These are phyloP conservation scores for Hansenula lynferdii DNA, from an alignment of 1,139 yeast genomes.

Conservation along the genomic window DNA sequence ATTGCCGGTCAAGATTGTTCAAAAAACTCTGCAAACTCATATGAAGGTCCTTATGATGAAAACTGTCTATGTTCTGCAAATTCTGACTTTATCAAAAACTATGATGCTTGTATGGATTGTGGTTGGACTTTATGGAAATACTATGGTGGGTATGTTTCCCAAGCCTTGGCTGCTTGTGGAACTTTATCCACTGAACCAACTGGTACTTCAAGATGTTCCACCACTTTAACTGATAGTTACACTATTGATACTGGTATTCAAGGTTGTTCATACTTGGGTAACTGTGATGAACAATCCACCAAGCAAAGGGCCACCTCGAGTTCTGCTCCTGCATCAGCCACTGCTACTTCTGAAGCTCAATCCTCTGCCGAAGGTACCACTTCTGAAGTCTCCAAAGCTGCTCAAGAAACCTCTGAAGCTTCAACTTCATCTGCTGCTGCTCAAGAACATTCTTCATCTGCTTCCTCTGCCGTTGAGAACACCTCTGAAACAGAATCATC, in stretches of 20 bases:
- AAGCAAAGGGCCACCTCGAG: conserved; percentile 6
- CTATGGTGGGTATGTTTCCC: conserved; percentile 21
- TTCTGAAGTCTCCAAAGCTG: neutral
- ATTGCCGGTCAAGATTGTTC: conserved; percentile 11
- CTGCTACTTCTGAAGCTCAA: conserved; percentile 1
- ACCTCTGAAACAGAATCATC: neutral
- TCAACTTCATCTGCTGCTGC: neutral
- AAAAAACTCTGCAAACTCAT: conserved; percentile 10
- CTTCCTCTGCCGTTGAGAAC: conserved; percentile 1
- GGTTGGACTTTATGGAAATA: conserved; percentile 29
- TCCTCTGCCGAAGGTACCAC: neutral
- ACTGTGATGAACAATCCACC: conserved; percentile 5
- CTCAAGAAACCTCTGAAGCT: neutral
- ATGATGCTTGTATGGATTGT: conserved; percentile 25
- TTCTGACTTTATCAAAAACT: conserved; percentile 18
- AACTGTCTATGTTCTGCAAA: conserved; percentile 22
- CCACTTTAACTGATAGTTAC: conserved; percentile 17
- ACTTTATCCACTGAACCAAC: conserved; percentile 23
- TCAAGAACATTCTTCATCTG: neutral
- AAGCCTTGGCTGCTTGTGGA: conserved; percentile 23
- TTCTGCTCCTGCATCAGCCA: conserved; percentile 1
- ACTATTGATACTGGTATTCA: conserved; percentile 10
- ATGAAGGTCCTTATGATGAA: conserved; percentile 19
- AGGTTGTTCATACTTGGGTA: conserved; percentile 15
- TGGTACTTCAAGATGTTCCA: conserved; percentile 21